These are phyloP conservation scores for Hibiscus mutabilis DNA, from an alignment of 345 rosid species.

Conservation along the genomic window DNA sequence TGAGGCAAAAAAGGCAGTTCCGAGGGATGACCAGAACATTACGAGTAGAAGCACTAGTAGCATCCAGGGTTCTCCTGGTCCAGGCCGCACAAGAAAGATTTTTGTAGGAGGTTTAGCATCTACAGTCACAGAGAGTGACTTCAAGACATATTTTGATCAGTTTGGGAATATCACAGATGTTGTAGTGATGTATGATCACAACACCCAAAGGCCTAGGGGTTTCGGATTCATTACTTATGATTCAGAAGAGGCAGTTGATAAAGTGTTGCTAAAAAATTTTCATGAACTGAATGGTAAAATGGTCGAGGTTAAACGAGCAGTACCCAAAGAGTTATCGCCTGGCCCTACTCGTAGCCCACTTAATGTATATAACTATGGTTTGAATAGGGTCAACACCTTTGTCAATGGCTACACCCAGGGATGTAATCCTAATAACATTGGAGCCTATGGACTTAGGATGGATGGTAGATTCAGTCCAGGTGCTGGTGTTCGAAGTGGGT, in stretches of 20 bases:
- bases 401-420: slow-evolving; percentile 60
- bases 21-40: slow-evolving; percentile 74
- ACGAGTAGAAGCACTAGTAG: slow-evolving; percentile 36
- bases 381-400: slow-evolving; percentile 50
- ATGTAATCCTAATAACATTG: slow-evolving; percentile 46
- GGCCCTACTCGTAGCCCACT: slow-evolving; percentile 65
- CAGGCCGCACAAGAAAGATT: slow-evolving; percentile 62
- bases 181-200: slow-evolving; percentile 82
- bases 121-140: slow-evolving; percentile 70
- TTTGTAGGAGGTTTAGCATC: slow-evolving; percentile 85
- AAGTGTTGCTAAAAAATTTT: slow-evolving; percentile 53
- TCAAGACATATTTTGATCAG: slow-evolving; percentile 69
- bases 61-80: slow-evolving; percentile 67
- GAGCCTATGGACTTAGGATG: slow-evolving; percentile 62
- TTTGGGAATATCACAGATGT: slow-evolving; percentile 75
- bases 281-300: slow-evolving; percentile 77
- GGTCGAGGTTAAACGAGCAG: slow-evolving; percentile 73
- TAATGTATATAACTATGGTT: slow-evolving; percentile 58
- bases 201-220: slow-evolving; percentile 76
- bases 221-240: slow-evolving; percentile 75
- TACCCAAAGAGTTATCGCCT: slow-evolving; percentile 71
- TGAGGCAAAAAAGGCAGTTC: slow-evolving; percentile 81
- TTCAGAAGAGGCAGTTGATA: slow-evolving; percentile 72
- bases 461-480: slow-evolving; percentile 60
- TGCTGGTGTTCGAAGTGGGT: slow-evolving; percentile 53